Conservation (phyloP, 2,329 filamentous ascomycete species). For the Aureobasidium lini region DNA sequence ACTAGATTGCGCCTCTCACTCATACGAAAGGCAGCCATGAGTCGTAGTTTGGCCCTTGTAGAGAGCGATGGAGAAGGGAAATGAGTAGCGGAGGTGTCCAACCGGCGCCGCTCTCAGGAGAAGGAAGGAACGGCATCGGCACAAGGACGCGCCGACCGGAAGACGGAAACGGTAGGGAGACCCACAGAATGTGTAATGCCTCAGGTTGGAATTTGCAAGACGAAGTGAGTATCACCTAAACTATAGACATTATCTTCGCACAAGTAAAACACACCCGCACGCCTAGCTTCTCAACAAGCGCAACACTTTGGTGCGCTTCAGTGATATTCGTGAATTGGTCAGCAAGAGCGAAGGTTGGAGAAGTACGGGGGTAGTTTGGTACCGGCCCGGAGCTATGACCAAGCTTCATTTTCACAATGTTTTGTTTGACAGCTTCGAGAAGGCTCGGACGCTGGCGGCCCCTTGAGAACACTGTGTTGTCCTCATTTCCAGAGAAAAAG, state of each 20-base stretch:
- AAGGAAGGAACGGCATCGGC: background rate
- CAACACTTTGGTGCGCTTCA: background rate
- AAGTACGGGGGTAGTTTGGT: background rate
- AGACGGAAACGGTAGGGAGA: background rate
- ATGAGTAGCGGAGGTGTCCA: background rate
- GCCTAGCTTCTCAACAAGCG: too few species aligned
- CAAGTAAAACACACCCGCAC: too few species aligned
- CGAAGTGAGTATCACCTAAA: background rate
- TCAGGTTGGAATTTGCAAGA: background rate
- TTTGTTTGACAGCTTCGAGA: slow-evolving; percentile 12
- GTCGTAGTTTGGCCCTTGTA: background rate
- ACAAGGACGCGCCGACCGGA: background rate
- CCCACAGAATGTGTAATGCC: background rate
- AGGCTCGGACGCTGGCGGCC: slow-evolving; percentile 4
- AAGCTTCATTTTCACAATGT: slow-evolving; percentile 11
- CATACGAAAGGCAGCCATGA: background rate
- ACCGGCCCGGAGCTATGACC: slow-evolving; percentile 8
- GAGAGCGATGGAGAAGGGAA: background rate
- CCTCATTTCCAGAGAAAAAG: slow-evolving; percentile 7
- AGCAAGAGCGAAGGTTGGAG: background rate
- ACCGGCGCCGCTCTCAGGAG: slow-evolving; percentile 5
- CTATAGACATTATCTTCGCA: too few species aligned
- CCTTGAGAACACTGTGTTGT: slow-evolving; percentile 12
- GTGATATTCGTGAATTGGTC: background rate
- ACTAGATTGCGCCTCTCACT: background rate